Evolutionary conservation across 345 rosid species (phyloP), one percentile per base, ranked within the genome.

Genomic region (Camelina sativa): DNA sequence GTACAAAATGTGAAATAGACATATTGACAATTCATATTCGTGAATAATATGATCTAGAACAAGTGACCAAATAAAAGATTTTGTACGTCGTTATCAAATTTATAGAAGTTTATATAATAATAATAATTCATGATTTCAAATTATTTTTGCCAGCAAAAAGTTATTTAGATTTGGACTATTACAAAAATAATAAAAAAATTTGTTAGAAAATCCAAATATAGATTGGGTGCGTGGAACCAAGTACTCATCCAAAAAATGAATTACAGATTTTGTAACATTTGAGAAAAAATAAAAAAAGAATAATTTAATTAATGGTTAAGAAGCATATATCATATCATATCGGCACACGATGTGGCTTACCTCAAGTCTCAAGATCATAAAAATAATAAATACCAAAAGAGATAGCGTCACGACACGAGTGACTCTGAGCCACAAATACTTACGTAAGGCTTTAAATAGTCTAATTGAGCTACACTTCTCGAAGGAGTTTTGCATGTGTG

Each of bases 401-500:
- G 7, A 9, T n/a, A 65, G 6, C 71, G 50, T 34, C n/a, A n/a
- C n/a, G n/a, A n/a, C 38, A 69, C 64, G 34, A 44, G 57, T 55
- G 11, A 60, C 19, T 41, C 48, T 44, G 37, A 32, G 25, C 46
- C 71, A 46, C 32, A 43, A 15, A 63, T 25, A 25, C 52, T 23
- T 20, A 47, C 51, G 37, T 34, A 34, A 9, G 37, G 37, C 37
- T 34, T 6, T 34, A 34, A 34, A 34, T 34, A 34, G 7, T 6
- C 8, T 34, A 2, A 37, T 60, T 23, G 40, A 50, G 51, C 37
- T 40, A 53, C 43, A 5, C 38, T 73, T 73, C 70, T 65, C 64
- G 63, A 73, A 73, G 13, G 19, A 43, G 32, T 43, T 43, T 20
- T 19, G 38, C 32, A 64, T 62, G 44, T 23, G 61, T 73, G 56